Percentiles rank a stretch among this genome's conserved stretches.
Conservation (phyloP, 768 basidiomycete species). For the Naganishia vishniacii region DNA sequence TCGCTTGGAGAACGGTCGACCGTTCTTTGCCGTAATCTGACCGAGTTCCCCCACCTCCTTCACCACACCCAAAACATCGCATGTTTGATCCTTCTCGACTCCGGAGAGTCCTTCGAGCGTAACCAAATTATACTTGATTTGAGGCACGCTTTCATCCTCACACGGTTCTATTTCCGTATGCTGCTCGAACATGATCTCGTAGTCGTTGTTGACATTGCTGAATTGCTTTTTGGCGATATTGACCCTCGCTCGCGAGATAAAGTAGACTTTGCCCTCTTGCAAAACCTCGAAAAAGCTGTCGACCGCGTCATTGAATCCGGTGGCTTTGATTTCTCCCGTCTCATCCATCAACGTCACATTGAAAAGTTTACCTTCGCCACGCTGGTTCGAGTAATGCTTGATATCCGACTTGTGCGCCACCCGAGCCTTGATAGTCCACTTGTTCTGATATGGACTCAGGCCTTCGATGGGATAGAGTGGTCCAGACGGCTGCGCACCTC, state of each 20-base stretch:
- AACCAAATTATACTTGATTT: slow-evolving; percentile 77
- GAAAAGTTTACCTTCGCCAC: slow-evolving; percentile 93
- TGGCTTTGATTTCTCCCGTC: slow-evolving; percentile 74
- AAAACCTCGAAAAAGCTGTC: slow-evolving; percentile 77
- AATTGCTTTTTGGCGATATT: slow-evolving; percentile 97
- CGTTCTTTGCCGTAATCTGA: slow-evolving; percentile 70
- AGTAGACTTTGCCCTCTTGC: slow-evolving; percentile 80
- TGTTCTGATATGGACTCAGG: slow-evolving; percentile 92
- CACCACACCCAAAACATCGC: slow-evolving; percentile 81
- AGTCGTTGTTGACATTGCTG: slow-evolving; percentile 80
- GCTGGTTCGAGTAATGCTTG: slow-evolving; percentile 76
- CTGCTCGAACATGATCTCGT: slow-evolving; percentile 80
- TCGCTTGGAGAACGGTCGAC: slow-evolving; percentile 75
- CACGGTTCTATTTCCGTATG: slow-evolving; percentile 86
- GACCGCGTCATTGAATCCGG: slow-evolving; percentile 79
- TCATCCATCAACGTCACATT: slow-evolving; percentile 91
- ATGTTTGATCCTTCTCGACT: slow-evolving; percentile 69
- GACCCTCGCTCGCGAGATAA: slow-evolving; percentile 79
- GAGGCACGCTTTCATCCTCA: slow-evolving; percentile 68
- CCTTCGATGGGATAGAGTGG: slow-evolving; percentile 80
- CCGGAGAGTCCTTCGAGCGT: slow-evolving; percentile 60
- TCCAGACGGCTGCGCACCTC: slow-evolving; percentile 36
- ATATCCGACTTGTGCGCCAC: slow-evolving; percentile 85
- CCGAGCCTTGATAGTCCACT: slow-evolving; percentile 96
- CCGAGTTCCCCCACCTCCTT: slow-evolving; percentile 66